A percentile compares a stretch with the other conserved stretches of the same genome.
phyloP scores from a whole-genome alignment of 2,329 filamentous ascomycete genomes.

The Colletotrichum agaves region DNA sequence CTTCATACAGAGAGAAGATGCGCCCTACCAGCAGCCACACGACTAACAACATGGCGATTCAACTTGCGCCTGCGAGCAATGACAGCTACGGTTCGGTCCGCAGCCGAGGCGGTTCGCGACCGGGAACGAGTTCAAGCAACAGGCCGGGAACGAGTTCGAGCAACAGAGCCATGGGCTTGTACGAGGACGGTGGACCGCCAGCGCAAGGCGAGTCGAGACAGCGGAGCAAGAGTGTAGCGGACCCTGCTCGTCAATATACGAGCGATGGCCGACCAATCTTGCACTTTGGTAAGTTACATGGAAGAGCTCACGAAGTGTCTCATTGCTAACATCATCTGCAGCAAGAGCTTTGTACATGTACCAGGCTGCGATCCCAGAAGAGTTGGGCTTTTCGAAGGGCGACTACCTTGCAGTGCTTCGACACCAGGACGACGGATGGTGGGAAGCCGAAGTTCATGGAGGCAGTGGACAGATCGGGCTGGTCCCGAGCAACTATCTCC shows the following conservation, averaged over 20 bases:
- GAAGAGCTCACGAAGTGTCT: background rate
- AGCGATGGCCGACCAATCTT: slow-evolving; percentile 87
- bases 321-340: slow-evolving; percentile 52
- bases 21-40: slow-evolving; percentile 64
- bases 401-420: slow-evolving; percentile 89
- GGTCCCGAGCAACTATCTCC: slow-evolving; percentile 76
- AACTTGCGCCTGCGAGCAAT: slow-evolving; percentile 68
- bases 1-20: slow-evolving; percentile 58
- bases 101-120: slow-evolving; percentile 59
- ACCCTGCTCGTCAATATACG: slow-evolving; percentile 83
- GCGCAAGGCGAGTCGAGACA: slow-evolving; percentile 57
- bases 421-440: slow-evolving; percentile 98
- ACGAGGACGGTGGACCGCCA: slow-evolving; percentile 58
- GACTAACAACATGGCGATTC: slow-evolving; percentile 72
- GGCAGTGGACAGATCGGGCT: slow-evolving; percentile 68
- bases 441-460: slow-evolving; percentile 94
- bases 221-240: slow-evolving; percentile 87
- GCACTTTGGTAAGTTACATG: slow-evolving; percentile 85
- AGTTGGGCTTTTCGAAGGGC: slow-evolving; percentile 91
- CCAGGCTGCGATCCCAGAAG: slow-evolving; percentile 92
- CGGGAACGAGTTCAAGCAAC: slow-evolving; percentile 54
- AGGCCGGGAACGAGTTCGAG: slow-evolving; percentile 57
- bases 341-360: slow-evolving; percentile 96
- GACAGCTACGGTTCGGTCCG: slow-evolving; percentile 69
- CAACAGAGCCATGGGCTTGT: slow-evolving; percentile 65